Evolutionary conservation across 768 basidiomycete species (phyloP), one percentile per base, ranked within the genome.

Genomic region (Galerina sulciceps): DNA sequence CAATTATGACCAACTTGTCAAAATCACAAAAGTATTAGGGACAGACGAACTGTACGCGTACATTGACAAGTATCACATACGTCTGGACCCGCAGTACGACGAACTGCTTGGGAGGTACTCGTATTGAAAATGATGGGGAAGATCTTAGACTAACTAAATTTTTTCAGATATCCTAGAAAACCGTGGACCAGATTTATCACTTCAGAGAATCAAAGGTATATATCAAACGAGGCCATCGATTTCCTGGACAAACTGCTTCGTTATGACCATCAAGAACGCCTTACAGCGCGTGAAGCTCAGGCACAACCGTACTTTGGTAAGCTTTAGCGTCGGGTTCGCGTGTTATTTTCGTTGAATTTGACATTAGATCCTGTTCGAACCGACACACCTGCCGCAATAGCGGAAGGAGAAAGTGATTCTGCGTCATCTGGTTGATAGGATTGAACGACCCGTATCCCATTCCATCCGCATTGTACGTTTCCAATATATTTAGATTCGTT

Each of bases 1-100:
- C 75, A 99, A 99, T 75, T 96, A 96, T 69, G 96, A 99, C 76
- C 96, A 98, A 71, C 79, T 99, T 58, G 96, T 96, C 70, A 99
- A 97, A 79, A 99, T 99, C 63, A 89, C 94, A 54, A 99, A 98
- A 79, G 95, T 99, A 49, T 81, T 99, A 59, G 96, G 96, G 44
- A 99, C 96, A 4, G 96, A 98, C 64, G 96, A 96, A 67, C 76
- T 99, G 36, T 96, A 93, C 71, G 79, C 86, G 42, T 99, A 98
- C 73, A 85, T 94, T 60, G 93, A 95, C 74, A 94, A 93, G 77
- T 99, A 99, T 77, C 90, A 91, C 70, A 97, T 99, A 59, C 91
- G 93, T 44, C 86, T 99, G 46, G 95, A 97, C 71, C 84, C 93
- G n/a, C 94, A 95, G 71, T 97, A 96, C 66, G 95, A 98, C 68